Conservation (phyloP, 352 stramenopile species). For the Phytophthora macrochlamydospora region DNA sequence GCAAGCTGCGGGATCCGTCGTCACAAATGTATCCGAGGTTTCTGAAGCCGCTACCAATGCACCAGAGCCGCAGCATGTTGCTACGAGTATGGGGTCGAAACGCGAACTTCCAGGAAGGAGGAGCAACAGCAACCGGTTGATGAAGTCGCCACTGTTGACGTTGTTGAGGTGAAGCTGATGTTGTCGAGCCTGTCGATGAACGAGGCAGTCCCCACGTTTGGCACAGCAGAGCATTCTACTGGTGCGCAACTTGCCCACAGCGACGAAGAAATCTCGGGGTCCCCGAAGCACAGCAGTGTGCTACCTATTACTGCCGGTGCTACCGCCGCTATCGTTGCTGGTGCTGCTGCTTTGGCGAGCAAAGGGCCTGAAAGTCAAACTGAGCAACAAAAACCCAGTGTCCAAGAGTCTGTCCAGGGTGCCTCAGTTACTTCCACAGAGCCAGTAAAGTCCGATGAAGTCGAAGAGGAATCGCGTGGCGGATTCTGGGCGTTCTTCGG, state of each 20-base stretch:
- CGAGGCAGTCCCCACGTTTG: neutral
- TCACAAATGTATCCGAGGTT: too few relatives aligned
- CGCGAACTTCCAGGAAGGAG: neutral
- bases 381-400: neutral
- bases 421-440: neutral
- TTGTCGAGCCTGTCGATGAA: neutral
- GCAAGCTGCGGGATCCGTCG: too few relatives aligned
- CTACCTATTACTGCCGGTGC: neutral
- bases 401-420: too few relatives aligned
- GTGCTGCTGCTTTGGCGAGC: neutral
- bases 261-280: neutral
- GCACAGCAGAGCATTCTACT: neutral
- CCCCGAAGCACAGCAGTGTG: neutral
- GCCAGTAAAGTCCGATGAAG: neutral
- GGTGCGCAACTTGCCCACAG: neutral
- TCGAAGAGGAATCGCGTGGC: conserved; percentile 7
- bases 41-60: too few relatives aligned
- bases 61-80: too few relatives aligned
- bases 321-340: neutral
- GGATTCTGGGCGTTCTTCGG: conserved; percentile 31
- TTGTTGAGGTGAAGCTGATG: neutral
- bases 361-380: neutral
- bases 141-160: neutral
- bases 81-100: too few relatives aligned
- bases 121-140: neutral